Evolutionary conservation across 257 asterid genomes (phyloP).

Genomic region (Nicotiana undulata): DNA sequence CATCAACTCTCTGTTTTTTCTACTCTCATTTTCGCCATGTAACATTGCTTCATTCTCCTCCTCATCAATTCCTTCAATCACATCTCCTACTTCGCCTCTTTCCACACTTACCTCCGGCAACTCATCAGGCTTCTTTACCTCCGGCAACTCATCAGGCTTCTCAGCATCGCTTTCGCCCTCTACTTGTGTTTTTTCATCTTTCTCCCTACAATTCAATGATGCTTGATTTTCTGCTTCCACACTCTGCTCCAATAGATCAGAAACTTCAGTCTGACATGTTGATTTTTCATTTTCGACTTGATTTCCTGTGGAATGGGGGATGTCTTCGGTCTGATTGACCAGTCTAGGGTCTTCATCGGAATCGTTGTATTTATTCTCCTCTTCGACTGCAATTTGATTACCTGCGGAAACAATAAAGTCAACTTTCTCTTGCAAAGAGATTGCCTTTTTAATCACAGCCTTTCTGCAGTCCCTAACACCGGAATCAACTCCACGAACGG

Average conservation of each 20-base stretch:
- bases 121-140: neutral
- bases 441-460: slow-evolving; percentile 56
- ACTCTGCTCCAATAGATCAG: neutral
- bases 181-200: neutral
- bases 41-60: neutral
- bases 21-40: neutral
- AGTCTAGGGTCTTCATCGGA: slow-evolving; percentile 1
- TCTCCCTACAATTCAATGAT: neutral
- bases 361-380: neutral
- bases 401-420: slow-evolving; percentile 31
- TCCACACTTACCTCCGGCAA: neutral
- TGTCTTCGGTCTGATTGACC: neutral
- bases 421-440: slow-evolving; percentile 58
- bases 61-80: neutral
- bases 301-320: neutral
- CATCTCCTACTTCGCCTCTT: neutral
- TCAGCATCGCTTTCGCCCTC: neutral
- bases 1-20: slow-evolving; percentile 30
- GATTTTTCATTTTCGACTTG: neutral
- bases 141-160: neutral
- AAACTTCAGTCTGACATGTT: neutral
- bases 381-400: neutral
- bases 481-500: slow-evolving; percentile 47
- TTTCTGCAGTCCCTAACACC: slow-evolving; percentile 67
- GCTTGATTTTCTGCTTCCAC: neutral